Percentiles rank a stretch among this genome's conserved stretches.
phyloP scores from a whole-genome alignment of 2,329 filamentous ascomycete species.

The Elsinoe batatas region DNA sequence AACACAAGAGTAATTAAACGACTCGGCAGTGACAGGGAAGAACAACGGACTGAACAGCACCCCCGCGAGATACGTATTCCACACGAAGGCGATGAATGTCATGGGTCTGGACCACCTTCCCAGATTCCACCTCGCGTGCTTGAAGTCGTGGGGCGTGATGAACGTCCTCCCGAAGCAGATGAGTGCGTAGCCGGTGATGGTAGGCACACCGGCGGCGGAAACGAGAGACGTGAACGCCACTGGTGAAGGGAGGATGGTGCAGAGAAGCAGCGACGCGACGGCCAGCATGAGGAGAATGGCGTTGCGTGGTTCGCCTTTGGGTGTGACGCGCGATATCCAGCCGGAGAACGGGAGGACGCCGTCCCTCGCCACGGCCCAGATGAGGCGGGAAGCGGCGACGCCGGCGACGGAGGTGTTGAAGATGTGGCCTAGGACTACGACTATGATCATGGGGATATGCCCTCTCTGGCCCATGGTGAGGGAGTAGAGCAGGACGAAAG shows the following conservation, averaged over 20 bases:
- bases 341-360: slow-evolving; percentile 50
- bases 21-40: slow-evolving; percentile 27
- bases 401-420: slow-evolving; percentile 53
- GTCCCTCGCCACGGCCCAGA: slow-evolving; percentile 53
- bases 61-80: slow-evolving; percentile 30
- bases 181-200: slow-evolving; percentile 35
- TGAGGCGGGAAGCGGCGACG: slow-evolving; percentile 49
- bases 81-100: slow-evolving; percentile 29
- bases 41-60: slow-evolving; percentile 31
- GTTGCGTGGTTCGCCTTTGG: slow-evolving; percentile 49
- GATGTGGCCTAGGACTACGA: slow-evolving; percentile 40
- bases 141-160: slow-evolving; percentile 29
- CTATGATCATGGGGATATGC: slow-evolving; percentile 53
- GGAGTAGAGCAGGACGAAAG: slow-evolving; percentile 50
- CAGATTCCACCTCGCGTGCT: slow-evolving; percentile 28
- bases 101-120: slow-evolving; percentile 29
- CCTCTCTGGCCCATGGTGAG: slow-evolving; percentile 46
- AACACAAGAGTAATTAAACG: slow-evolving; percentile 30
- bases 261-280: slow-evolving; percentile 46
- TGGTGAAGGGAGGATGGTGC: slow-evolving; percentile 48
- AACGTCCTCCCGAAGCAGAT: slow-evolving; percentile 33
- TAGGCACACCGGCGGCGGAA: slow-evolving; percentile 31
- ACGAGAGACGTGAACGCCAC: slow-evolving; percentile 32
- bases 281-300: slow-evolving; percentile 50
- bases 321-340: slow-evolving; percentile 47